phyloP scores from a whole-genome alignment of 257 asterid genomes.

The Paraleonurus japonicus region DNA sequence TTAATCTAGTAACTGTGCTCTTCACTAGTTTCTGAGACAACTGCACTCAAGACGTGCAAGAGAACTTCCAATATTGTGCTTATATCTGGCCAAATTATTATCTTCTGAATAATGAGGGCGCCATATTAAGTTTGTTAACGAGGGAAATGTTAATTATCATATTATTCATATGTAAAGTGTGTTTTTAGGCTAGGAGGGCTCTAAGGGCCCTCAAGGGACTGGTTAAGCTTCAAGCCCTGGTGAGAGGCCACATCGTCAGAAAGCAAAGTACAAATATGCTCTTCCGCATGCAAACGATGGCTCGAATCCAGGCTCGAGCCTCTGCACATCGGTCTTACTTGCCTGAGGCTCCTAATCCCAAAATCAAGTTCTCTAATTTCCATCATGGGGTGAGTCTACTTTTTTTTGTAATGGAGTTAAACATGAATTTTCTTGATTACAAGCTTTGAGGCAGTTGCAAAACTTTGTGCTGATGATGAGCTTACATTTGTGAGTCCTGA shows the following conservation, averaged over 20 bases:
- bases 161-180: not conserved
- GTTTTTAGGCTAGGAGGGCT: slow-evolving; percentile 83
- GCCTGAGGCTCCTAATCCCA: slow-evolving; percentile 38
- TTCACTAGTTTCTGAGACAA: not conserved
- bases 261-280: slow-evolving; percentile 92
- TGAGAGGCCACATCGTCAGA: slow-evolving; percentile 86
- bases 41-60: not conserved
- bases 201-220: slow-evolving; percentile 84
- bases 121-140: not conserved
- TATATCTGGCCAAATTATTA: not conserved
- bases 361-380: slow-evolving; percentile 28
- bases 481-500: not conserved
- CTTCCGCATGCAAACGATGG: slow-evolving; percentile 91
- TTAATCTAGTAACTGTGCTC: not conserved
- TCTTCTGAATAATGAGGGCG: not conserved
- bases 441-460: no score
- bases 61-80: not conserved
- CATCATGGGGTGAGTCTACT: slow-evolving; percentile 43
- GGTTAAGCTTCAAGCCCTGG: slow-evolving; percentile 94
- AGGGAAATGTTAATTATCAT: not conserved
- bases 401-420: not conserved
- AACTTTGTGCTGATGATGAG: not conserved
- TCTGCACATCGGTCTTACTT: slow-evolving; percentile 53
- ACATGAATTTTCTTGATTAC: not conserved
- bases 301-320: slow-evolving; percentile 94